A percentile compares a stretch with the other conserved stretches of the same genome.
Conservation (phyloP, 2,329 filamentous ascomycete genomes). For the Fusarium sp. region DNA sequence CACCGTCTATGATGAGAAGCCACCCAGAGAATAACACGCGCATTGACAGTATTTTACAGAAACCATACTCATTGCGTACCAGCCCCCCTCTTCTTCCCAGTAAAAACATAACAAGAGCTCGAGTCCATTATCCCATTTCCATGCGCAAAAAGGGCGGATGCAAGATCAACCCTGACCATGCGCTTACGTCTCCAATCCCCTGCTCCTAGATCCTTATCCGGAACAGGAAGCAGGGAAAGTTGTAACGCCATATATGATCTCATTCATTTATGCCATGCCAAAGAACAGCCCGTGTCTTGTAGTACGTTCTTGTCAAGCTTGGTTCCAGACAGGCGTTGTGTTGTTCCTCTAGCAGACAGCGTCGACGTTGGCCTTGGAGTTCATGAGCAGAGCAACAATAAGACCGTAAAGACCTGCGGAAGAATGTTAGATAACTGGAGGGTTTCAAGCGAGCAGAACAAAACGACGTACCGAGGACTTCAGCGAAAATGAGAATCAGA, state of each 20-base stretch:
- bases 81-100: conserved; percentile 39
- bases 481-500: conserved; percentile 98
- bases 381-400: conserved; percentile 99
- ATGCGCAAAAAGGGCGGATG: conserved; percentile 31
- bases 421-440: conserved; percentile 38
- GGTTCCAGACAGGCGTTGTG: conserved; percentile 26
- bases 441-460: neutral
- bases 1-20: conserved; percentile 61
- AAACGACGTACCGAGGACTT: conserved; percentile 88
- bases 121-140: conserved; percentile 43
- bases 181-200: conserved; percentile 41
- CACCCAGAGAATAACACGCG: conserved; percentile 54
- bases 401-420: conserved; percentile 92
- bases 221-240: conserved; percentile 33
- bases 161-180: conserved; percentile 35
- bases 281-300: conserved; percentile 43
- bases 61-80: conserved; percentile 45
- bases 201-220: conserved; percentile 17
- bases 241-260: conserved; percentile 40
- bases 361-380: conserved; percentile 84
- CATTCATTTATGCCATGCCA: conserved; percentile 40
- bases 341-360: conserved; percentile 59
- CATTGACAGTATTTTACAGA: conserved; percentile 65
- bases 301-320: conserved; percentile 53
- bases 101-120: conserved; percentile 35